These are phyloP conservation scores for Colletotrichum cereale DNA, from an alignment of 2,329 filamentous ascomycete species.

Conservation along the genomic window DNA sequence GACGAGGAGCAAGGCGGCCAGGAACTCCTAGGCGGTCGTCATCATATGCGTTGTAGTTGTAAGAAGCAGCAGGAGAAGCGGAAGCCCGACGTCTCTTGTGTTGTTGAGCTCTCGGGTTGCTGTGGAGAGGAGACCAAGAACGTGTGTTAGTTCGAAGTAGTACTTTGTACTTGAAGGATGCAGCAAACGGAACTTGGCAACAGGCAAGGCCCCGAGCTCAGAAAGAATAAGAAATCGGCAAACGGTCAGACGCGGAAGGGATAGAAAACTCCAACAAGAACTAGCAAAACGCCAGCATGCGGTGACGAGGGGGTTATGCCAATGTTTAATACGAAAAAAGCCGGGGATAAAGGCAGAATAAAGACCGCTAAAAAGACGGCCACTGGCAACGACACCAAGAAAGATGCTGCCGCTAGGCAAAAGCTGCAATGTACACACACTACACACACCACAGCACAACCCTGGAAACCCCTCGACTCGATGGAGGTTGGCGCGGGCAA, in stretches of 20 bases:
- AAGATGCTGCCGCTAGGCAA: conserved; percentile 26
- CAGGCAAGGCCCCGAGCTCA: conserved; percentile 11
- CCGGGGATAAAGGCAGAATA: background rate
- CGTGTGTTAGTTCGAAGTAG: conserved; percentile 14
- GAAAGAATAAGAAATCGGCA: conserved; percentile 23
- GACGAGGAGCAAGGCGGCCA: conserved; percentile 29
- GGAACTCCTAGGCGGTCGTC: conserved; percentile 37
- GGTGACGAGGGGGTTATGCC: conserved; percentile 27
- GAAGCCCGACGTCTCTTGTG: conserved; percentile 41
- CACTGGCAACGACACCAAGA: conserved; percentile 4
- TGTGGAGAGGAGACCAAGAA: conserved; percentile 27
- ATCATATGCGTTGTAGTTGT: conserved; percentile 34
- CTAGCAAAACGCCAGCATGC: conserved; percentile 26
- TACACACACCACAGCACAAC: background rate
- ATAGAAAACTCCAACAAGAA: background rate
- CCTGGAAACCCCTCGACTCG: conserved; percentile 16
- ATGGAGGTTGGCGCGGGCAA: conserved; percentile 29
- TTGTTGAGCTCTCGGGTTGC: conserved; percentile 37
- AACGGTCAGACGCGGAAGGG: conserved; percentile 13
- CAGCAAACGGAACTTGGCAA: conserved; percentile 29
- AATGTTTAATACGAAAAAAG: conserved; percentile 35
- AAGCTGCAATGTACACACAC: conserved; percentile 4
- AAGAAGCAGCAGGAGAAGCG: conserved; percentile 39
- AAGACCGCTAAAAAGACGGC: conserved; percentile 27
- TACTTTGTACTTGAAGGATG: conserved; percentile 3